Percentiles rank a stretch among this genome's conserved stretches.
Conservation (phyloP, 2,329 filamentous ascomycete genomes). For the Graphium sp. region DNA sequence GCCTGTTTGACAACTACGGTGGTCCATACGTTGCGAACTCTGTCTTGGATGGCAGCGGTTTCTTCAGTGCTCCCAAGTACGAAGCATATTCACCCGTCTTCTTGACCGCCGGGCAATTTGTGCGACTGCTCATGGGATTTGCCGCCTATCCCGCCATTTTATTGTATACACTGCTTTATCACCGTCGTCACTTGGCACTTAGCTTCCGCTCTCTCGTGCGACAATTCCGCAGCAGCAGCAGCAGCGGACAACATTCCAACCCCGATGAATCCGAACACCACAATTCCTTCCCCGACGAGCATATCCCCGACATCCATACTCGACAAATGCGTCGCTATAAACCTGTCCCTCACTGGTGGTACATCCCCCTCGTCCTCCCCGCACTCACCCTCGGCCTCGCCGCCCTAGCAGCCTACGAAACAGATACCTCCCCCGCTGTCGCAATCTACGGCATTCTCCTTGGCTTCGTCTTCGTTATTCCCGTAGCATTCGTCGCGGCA, state of each 20-base stretch:
- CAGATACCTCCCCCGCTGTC: conserved; percentile 30
- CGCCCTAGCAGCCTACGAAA: conserved; percentile 29
- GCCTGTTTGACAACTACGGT: conserved; percentile 30
- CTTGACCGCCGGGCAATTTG: conserved; percentile 28
- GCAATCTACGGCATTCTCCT: conserved; percentile 32
- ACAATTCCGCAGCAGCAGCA: conserved; percentile 22
- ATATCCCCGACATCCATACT: conserved; percentile 30
- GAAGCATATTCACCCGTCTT: conserved; percentile 33
- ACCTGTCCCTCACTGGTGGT: conserved; percentile 39
- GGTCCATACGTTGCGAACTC: conserved; percentile 26
- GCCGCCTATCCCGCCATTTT: conserved; percentile 34
- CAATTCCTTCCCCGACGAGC: too few species aligned
- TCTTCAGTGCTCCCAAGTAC: conserved; percentile 28
- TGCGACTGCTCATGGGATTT: conserved; percentile 38
- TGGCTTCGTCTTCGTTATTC: conserved; percentile 31
- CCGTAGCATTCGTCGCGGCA: conserved; percentile 32
- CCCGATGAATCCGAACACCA: too few species aligned
- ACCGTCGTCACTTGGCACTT: conserved; percentile 30
- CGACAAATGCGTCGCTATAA: conserved; percentile 27
- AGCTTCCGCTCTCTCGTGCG: conserved; percentile 29
- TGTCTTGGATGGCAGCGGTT: conserved; percentile 21
- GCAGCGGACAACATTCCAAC: too few species aligned
- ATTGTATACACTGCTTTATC: conserved; percentile 31
- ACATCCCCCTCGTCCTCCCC: conserved; percentile 20
- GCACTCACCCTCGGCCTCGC: conserved; percentile 28